These are phyloP conservation scores for Spergularia marina DNA, from an alignment of 148 eudicot species.

Conservation along the genomic window DNA sequence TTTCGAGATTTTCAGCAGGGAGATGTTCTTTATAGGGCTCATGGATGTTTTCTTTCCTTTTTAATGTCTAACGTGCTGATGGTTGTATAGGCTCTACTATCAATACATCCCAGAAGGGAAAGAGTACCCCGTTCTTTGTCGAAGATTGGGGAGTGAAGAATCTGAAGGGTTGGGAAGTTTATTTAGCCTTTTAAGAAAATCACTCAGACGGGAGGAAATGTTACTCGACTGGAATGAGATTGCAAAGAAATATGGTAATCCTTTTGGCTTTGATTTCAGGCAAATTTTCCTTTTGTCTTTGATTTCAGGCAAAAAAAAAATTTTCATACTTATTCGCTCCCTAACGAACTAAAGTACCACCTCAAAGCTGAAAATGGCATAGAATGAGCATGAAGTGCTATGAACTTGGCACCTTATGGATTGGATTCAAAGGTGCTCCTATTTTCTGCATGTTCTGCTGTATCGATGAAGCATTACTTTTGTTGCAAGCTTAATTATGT, in stretches of 20 bases:
- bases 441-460: too few relatives aligned
- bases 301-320: too few relatives aligned
- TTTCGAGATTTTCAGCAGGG: too few relatives aligned
- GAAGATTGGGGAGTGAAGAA: constrained; percentile 45
- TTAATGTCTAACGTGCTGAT: background rate
- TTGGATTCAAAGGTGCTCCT: too few relatives aligned
- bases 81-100: constrained; percentile 66
- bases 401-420: background rate
- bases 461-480: too few relatives aligned
- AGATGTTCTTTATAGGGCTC: background rate
- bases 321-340: background rate
- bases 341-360: background rate
- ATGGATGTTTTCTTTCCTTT: background rate
- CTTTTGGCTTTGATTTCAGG: background rate
- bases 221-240: constrained; percentile 97
- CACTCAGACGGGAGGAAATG: constrained; percentile 47
- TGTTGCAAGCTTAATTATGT: too few relatives aligned
- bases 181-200: constrained; percentile 37
- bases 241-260: constrained; percentile 66
- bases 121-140: constrained; percentile 87
- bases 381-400: background rate
- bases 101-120: constrained; percentile 88
- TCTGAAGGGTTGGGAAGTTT: constrained; percentile 42
- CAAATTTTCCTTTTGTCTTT: background rate
- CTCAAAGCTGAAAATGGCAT: too few relatives aligned